Evolutionary conservation across 129 eudicot species (phyloP).

Genomic region (Artemisia argyi): DNA sequence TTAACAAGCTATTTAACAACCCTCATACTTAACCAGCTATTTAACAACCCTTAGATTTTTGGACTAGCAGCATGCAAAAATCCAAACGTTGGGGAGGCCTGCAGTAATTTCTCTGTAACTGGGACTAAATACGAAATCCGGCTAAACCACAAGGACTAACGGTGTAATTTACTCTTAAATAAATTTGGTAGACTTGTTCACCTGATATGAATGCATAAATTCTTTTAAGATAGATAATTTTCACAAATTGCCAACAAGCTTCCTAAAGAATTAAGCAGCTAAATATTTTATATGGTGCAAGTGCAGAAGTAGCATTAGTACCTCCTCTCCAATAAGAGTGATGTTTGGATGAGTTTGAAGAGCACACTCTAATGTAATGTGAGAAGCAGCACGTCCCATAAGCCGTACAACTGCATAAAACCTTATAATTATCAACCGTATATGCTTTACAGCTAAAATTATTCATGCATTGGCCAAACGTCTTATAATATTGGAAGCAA

Average conservation of each 20-base stretch:
- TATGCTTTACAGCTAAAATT: slow-evolving; percentile 9
- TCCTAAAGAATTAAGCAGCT: not conserved
- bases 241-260: not conserved
- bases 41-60: too few relatives aligned
- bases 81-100: too few relatives aligned
- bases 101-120: too few relatives aligned
- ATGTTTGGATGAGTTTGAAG: slow-evolving; percentile 98
- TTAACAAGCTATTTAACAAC: too few relatives aligned
- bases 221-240: not conserved
- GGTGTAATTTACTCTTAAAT: too few relatives aligned
- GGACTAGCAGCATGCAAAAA: too few relatives aligned
- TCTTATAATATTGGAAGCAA: not conserved
- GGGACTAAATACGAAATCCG: too few relatives aligned
- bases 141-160: too few relatives aligned
- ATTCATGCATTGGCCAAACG: not conserved
- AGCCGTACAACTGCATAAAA: slow-evolving; percentile 86
- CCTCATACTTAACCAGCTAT: too few relatives aligned
- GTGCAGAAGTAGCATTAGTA: slow-evolving; percentile 16
- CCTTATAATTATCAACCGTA: slow-evolving; percentile 4
- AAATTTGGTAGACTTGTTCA: too few relatives aligned
- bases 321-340: slow-evolving; percentile 99
- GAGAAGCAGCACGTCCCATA: slow-evolving; percentile 99
- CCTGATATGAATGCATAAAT: too few relatives aligned
- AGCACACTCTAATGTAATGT: slow-evolving; percentile 98
- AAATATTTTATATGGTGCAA: not conserved